These are phyloP conservation scores for Mucor mucedo DNA, from an alignment of 371 early-diverging fungal species.

Conservation along the genomic window DNA sequence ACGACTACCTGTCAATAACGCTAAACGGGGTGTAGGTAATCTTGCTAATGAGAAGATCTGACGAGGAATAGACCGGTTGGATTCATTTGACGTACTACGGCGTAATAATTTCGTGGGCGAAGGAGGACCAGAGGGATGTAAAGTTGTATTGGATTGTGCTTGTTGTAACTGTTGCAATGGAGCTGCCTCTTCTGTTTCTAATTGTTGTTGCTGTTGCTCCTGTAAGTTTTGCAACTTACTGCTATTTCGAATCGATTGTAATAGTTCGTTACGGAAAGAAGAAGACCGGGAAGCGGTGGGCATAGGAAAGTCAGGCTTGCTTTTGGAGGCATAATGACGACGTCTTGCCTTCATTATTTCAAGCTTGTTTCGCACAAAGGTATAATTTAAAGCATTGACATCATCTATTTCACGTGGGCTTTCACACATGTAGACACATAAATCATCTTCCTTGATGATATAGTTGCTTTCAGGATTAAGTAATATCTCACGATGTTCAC, in stretches of 20 bases:
- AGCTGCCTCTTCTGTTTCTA: slow-evolving; percentile 1
- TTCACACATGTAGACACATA: slow-evolving; percentile 69
- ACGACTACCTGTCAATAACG: slow-evolving; percentile 32
- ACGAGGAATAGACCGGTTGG: slow-evolving; percentile 13
- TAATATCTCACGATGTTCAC: slow-evolving; percentile 47
- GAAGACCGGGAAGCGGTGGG: slow-evolving; percentile 10
- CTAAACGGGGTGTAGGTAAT: slow-evolving; percentile 29
- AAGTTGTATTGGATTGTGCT: neutral
- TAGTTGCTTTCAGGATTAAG: slow-evolving; percentile 75
- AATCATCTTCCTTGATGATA: slow-evolving; percentile 55
- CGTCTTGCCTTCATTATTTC: slow-evolving; percentile 7
- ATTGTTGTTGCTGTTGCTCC: slow-evolving; percentile 3
- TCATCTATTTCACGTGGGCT: slow-evolving; percentile 58
- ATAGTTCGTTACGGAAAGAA: slow-evolving; percentile 11
- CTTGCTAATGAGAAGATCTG: slow-evolving; percentile 25
- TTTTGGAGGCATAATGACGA: neutral
- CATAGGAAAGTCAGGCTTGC: neutral
- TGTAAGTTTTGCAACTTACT: neutral
- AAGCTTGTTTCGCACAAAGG: slow-evolving; percentile 7
- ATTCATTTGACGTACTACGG: slow-evolving; percentile 18
- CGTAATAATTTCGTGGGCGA: slow-evolving; percentile 7
- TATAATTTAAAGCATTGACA: slow-evolving; percentile 46
- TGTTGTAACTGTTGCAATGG: neutral
- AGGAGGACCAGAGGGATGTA: slow-evolving; percentile 1
- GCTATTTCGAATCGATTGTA: slow-evolving; percentile 2